Evolutionary conservation across 129 eudicot genomes (phyloP).

Genomic region (Centrapalus pauciflorus): DNA sequence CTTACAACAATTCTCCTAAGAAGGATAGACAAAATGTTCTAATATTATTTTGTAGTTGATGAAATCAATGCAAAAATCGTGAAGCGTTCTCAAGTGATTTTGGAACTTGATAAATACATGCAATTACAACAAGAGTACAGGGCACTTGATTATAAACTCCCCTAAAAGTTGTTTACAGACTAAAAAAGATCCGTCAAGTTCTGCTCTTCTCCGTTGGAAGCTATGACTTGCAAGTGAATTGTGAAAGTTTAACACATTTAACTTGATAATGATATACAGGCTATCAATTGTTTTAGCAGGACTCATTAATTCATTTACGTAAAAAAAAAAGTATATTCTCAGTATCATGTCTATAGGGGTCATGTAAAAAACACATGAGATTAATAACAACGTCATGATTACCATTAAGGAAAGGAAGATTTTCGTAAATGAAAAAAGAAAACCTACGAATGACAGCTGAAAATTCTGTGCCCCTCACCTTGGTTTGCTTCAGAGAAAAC

Average conservation of each 20-base stretch:
- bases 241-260: no score
- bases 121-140: background rate
- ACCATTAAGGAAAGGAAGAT: background rate
- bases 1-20: no score
- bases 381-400: background rate
- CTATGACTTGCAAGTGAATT: no score
- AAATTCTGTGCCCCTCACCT: constrained; percentile 34
- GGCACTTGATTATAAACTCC: background rate
- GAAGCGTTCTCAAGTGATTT: no score
- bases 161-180: background rate
- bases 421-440: background rate
- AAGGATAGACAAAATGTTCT: no score
- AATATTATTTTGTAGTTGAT: no score
- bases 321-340: no score
- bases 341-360: background rate
- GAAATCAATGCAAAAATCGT: no score
- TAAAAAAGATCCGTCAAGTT: background rate
- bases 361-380: background rate
- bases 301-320: background rate
- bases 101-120: no score
- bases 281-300: background rate
- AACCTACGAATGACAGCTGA: background rate
- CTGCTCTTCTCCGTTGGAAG: no score
- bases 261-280: background rate
- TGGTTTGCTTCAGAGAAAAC: constrained; percentile 66